A percentile compares a stretch with the other conserved stretches of the same genome.
phyloP scores from a whole-genome alignment of 306 rosid genomes.

The Lablab purpureus region DNA sequence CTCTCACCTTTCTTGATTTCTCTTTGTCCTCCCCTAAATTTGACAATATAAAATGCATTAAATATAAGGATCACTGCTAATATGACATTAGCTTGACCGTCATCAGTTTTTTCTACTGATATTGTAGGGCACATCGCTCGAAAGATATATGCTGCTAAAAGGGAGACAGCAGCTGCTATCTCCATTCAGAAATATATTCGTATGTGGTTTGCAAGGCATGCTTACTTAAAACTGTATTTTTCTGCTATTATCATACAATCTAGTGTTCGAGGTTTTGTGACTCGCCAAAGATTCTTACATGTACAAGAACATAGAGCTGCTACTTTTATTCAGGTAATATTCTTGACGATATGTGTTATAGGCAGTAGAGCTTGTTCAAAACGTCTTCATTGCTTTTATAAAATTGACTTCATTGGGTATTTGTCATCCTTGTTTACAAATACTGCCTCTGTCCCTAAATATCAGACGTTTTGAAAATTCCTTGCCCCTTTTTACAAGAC shows the following conservation, averaged over 20 bases:
- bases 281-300: conserved; percentile 68
- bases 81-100: conserved; percentile 32
- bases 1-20: neutral
- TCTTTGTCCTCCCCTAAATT: neutral
- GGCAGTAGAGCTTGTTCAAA: conserved; percentile 38
- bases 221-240: conserved; percentile 62
- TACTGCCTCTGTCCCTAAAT: too few relatives aligned
- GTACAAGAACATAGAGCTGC: conserved; percentile 83
- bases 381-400: conserved; percentile 6
- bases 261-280: conserved; percentile 68
- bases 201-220: conserved; percentile 60
- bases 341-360: conserved; percentile 12
- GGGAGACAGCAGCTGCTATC: conserved; percentile 75
- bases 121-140: conserved; percentile 78
- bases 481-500: too few relatives aligned
- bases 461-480: too few relatives aligned
- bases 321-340: conserved; percentile 77
- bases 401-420: conserved; percentile 26
- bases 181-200: conserved; percentile 71
- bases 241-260: conserved; percentile 75
- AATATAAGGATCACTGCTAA: neutral
- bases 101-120: conserved; percentile 42
- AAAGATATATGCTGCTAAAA: conserved; percentile 66
- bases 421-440: conserved; percentile 12
- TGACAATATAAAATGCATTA: neutral